Conservation (phyloP, 2,329 filamentous ascomycete species). For the Colletotrichum karsti region DNA sequence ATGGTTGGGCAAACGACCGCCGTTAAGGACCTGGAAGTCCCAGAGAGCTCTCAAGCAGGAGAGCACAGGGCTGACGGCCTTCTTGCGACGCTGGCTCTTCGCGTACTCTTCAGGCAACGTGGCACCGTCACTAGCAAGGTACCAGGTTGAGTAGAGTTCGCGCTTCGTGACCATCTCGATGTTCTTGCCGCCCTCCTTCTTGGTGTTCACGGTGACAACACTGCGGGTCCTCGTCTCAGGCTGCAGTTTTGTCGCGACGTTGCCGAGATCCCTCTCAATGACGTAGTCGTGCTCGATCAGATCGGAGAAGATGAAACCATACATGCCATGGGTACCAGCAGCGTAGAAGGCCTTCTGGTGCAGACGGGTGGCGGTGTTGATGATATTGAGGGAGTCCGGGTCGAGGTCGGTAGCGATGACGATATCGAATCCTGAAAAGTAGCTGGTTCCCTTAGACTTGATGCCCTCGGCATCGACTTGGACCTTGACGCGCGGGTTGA, state of each 20-base stretch:
- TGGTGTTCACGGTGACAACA: conserved; percentile 76
- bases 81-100: conserved; percentile 72
- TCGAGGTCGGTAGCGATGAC: conserved; percentile 91
- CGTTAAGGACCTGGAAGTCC: conserved; percentile 77
- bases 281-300: conserved; percentile 90
- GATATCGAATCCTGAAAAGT: conserved; percentile 82
- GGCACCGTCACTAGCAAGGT: conserved; percentile 82
- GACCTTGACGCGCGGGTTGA: conserved; percentile 89
- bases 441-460: conserved; percentile 73
- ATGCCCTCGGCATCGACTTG: conserved; percentile 75
- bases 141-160: conserved; percentile 88
- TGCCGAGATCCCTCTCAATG: conserved; percentile 85
- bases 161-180: conserved; percentile 91
- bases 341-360: conserved; percentile 87
- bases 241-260: conserved; percentile 67
- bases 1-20: conserved; percentile 62
- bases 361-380: conserved; percentile 88
- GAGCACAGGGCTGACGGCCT: conserved; percentile 83
- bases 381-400: conserved; percentile 75
- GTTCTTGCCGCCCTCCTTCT: conserved; percentile 73
- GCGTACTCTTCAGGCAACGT: conserved; percentile 74
- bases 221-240: conserved; percentile 82
- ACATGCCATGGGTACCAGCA: conserved; percentile 86
- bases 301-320: conserved; percentile 95
- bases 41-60: conserved; percentile 90